Base-by-base conservation (phyloP, 2,329 filamentous ascomycete species). In the Gnomoniopsis smithogilvyi region DNA sequence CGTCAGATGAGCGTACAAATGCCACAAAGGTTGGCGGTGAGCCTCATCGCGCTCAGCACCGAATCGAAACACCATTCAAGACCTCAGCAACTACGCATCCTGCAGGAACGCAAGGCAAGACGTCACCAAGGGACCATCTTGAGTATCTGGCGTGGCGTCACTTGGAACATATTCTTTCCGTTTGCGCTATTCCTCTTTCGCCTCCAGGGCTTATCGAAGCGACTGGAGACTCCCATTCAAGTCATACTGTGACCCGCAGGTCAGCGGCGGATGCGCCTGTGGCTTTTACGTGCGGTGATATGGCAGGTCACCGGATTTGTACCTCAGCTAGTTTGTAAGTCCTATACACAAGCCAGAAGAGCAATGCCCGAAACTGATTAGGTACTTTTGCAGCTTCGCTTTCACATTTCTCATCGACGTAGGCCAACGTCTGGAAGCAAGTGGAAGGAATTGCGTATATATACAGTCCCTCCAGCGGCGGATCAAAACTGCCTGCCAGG, bases 311-410 rank as follows among this genome's bases (percentile, higher is more conserved):
- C 46, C 50, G 54, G 6, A 26, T 65, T 19, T 48, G 41, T 34
- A 51, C 51, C 14, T 58, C 54, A 3, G 53, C 60, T 10, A 63
- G 62, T 19, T 65, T 61, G 60, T 65, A 54, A 41, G 60, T 43
- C 11, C 2, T n/a, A n/a, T n/a, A n/a, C 14, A n/a, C 17, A 17
- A n/a, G 12, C 1, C 3, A 1, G 36, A 1, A 15, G 7, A n/a
- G 0, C 1, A 3, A 1, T 17, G 6, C 10, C 6, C 43, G 19
- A 21, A 2, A 3, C 15, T 17, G 11, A 48, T 60, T 11, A 60
- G 3, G 2, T 24, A 2, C 3, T 41, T 3, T 17, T 19, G 3
- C 22, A 59, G 56, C 26, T 59, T 59, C 21, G 43, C 51, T 10
- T 59, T 43, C 33, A 33, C 45, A 8, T 59, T 59, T 6, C 38